A percentile compares a stretch with the other conserved stretches of the same genome.
Conservation (phyloP, 2,329 filamentous ascomycete genomes). For the Epichloe glyceriae region DNA sequence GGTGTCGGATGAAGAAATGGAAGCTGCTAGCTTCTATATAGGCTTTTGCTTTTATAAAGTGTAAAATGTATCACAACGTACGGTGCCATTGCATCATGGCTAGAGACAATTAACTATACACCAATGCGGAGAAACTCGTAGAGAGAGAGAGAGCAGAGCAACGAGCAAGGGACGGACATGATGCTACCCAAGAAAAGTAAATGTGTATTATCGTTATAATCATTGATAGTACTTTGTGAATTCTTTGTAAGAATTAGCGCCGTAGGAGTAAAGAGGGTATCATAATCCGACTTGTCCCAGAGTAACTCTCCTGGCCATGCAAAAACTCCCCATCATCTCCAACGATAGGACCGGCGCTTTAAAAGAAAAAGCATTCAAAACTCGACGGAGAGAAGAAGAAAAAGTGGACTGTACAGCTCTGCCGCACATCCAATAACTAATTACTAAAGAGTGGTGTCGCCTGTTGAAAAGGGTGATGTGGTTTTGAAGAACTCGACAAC, state of each 20-base stretch:
- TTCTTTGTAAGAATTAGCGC: neutral
- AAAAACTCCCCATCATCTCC: conserved; percentile 3
- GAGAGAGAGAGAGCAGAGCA: neutral
- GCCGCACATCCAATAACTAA: neutral
- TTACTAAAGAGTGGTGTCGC: conserved; percentile 4
- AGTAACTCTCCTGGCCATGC: conserved; percentile 10
- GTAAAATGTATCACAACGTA: conserved; percentile 22
- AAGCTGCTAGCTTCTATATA: conserved; percentile 83
- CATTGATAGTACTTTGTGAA: conserved; percentile 10
- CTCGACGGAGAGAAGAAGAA: neutral
- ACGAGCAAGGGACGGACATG: neutral
- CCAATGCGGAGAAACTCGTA: neutral
- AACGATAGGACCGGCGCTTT: neutral
- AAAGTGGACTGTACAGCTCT: neutral
- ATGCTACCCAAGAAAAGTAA: neutral
- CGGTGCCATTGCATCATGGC: no score
- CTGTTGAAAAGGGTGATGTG: neutral
- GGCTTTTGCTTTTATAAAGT: conserved; percentile 98
- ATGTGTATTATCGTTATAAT: conserved; percentile 6
- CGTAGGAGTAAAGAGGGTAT: conserved; percentile 17
- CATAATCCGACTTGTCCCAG: conserved; percentile 13
- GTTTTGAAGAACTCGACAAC: neutral
- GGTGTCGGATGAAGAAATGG: conserved; percentile 78
- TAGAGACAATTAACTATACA: no score
- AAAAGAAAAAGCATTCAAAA: neutral